These are phyloP conservation scores for Umbelopsis sp. DNA, from an alignment of 192 early-diverging fungal species.

Conservation along the genomic window DNA sequence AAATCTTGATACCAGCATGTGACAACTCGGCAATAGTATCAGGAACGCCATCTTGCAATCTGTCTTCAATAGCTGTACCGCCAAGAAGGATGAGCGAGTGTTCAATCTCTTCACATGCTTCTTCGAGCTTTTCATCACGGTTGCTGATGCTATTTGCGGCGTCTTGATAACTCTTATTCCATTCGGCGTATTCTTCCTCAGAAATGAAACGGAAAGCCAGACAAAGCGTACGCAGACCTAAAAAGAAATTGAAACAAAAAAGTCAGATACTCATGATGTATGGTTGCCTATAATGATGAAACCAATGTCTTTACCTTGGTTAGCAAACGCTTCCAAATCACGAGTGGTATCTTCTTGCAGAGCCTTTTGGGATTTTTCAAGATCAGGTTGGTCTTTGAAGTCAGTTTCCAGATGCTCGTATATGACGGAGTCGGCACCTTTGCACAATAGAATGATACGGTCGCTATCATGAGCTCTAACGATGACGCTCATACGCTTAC, in stretches of 20 bases:
- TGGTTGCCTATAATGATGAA: too few relatives aligned
- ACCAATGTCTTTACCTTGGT: constrained; percentile 45
- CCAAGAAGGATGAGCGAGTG: constrained; percentile 79
- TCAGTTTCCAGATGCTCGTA: constrained; percentile 67
- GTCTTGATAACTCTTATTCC: constrained; percentile 71
- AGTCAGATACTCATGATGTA: too few relatives aligned
- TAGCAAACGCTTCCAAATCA: constrained; percentile 88
- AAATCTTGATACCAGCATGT: constrained; percentile 89
- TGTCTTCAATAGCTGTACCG: constrained; percentile 98
- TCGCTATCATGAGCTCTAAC: constrained; percentile 67
- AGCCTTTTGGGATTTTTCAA: constrained; percentile 61
- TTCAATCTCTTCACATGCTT: constrained; percentile 80
- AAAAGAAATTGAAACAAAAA: background rate
- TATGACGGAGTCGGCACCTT: constrained; percentile 96
- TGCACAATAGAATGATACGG: constrained; percentile 80
- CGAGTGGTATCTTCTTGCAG: constrained; percentile 68
- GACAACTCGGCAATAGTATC: constrained; percentile 86
- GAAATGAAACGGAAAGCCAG: constrained; percentile 74
- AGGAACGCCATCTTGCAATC: constrained; percentile 96
- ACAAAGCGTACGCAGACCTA: constrained; percentile 86
- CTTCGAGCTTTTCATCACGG: constrained; percentile 82
- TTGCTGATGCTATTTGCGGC: constrained; percentile 74
- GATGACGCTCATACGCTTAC: constrained; percentile 96
- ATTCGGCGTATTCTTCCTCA: constrained; percentile 70
- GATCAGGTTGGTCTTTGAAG: constrained; percentile 37